Evolutionary conservation across 129 eudicot species (phyloP).

Genomic region (Solidago caesia): DNA sequence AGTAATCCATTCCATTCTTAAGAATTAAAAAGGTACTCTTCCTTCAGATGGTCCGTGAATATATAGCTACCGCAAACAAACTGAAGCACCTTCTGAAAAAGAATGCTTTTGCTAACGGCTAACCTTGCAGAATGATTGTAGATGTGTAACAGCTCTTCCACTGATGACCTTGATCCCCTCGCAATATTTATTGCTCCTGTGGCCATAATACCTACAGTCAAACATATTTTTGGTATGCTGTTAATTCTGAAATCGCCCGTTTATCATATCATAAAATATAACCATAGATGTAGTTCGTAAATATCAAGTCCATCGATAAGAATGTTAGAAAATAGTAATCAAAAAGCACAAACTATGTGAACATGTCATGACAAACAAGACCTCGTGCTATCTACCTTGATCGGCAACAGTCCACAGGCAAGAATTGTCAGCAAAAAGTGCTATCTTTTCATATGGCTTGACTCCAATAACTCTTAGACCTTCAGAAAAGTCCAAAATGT

Average conservation of each 20-base stretch:
- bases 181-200: constrained; percentile 94
- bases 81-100: neutral
- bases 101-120: constrained; percentile 33
- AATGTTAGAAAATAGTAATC: too few relatives aligned
- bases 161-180: constrained; percentile 91
- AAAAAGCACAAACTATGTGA: too few relatives aligned
- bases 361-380: too few relatives aligned
- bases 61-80: neutral
- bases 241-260: neutral
- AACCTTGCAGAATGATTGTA: constrained; percentile 94
- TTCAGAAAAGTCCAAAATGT: constrained; percentile 76
- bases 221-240: neutral
- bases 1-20: too few relatives aligned
- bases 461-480: constrained; percentile 86
- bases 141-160: constrained; percentile 76
- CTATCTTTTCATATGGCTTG: constrained; percentile 64
- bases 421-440: too few relatives aligned
- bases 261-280: neutral
- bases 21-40: neutral
- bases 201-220: constrained; percentile 74
- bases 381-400: too few relatives aligned
- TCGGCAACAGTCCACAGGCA: too few relatives aligned
- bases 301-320: too few relatives aligned
- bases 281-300: too few relatives aligned
- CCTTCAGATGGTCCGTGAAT: neutral